Conservation (phyloP, 208 protist genomes). For the Crithidia bombi region DNA sequence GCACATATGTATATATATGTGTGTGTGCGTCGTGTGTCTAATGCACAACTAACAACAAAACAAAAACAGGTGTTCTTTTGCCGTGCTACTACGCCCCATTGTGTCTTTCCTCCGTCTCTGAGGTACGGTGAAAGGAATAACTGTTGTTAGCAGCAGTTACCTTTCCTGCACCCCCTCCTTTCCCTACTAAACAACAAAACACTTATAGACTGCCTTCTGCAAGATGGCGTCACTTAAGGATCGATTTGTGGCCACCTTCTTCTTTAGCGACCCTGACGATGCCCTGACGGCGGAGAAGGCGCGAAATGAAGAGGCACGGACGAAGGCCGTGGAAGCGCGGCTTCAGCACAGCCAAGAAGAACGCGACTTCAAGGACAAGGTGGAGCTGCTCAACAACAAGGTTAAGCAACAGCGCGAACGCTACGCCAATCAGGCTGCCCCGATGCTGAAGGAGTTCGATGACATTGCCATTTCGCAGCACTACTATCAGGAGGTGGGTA, state of each 20-base stretch:
- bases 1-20: too few relatives aligned
- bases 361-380: conserved; percentile 26
- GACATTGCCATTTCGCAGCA: conserved; percentile 78
- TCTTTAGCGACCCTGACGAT: conserved; percentile 63
- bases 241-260: conserved; percentile 40
- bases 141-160: too few relatives aligned
- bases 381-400: conserved; percentile 45
- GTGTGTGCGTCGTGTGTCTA: too few relatives aligned
- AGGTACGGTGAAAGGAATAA: too few relatives aligned
- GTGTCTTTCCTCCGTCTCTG: too few relatives aligned
- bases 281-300: conserved; percentile 59
- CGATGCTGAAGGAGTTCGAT: conserved; percentile 80
- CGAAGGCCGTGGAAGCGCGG: conserved; percentile 42
- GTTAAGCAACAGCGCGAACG: conserved; percentile 55
- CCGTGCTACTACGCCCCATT: too few relatives aligned
- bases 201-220: too few relatives aligned
- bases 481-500: conserved; percentile 78
- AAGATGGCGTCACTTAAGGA: conserved; percentile 42
- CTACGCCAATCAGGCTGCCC: conserved; percentile 53
- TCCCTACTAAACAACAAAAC: too few relatives aligned
- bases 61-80: too few relatives aligned
- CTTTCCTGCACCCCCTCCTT: too few relatives aligned
- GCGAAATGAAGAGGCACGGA: conserved; percentile 76
- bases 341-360: conserved; percentile 55
- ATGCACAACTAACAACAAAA: too few relatives aligned